phyloP scores from a whole-genome alignment of 176 grass and related monocot species.

The Tuctoria greenei region DNA sequence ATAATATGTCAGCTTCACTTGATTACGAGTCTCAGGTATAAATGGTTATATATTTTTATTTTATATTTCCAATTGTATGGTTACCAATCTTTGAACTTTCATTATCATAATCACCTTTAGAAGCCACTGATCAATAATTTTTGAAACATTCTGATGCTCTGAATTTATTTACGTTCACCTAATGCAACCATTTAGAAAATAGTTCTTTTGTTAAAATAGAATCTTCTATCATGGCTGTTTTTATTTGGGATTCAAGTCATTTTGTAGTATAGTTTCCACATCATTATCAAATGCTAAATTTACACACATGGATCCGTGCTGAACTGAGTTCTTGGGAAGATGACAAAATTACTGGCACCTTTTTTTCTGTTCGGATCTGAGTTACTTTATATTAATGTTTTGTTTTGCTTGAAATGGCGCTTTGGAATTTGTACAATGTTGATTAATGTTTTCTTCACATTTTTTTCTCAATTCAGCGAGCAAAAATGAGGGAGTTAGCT shows the following conservation, averaged over 20 bases:
- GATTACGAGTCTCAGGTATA: slow-evolving; percentile 70
- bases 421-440: slow-evolving; percentile 1
- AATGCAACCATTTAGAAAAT: not conserved
- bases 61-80: not conserved
- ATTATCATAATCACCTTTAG: not conserved
- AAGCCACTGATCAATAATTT: no score
- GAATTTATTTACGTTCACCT: not conserved
- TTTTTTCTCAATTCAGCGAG: slow-evolving; percentile 50
- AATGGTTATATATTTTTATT: not conserved
- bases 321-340: not conserved
- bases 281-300: slow-evolving; percentile 15
- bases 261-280: not conserved
- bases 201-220: not conserved
- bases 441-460: not conserved
- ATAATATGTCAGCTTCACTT: slow-evolving; percentile 39
- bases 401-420: slow-evolving; percentile 7
- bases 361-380: not conserved
- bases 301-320: not conserved
- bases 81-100: not conserved
- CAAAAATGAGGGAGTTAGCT: slow-evolving; percentile 84
- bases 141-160: slow-evolving; percentile 9
- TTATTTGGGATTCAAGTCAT: slow-evolving; percentile 24
- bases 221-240: slow-evolving; percentile 10
- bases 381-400: not conserved
- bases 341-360: not conserved